Conservation (phyloP, 176 grass and related monocot genomes). For the Carex parvula region DNA sequence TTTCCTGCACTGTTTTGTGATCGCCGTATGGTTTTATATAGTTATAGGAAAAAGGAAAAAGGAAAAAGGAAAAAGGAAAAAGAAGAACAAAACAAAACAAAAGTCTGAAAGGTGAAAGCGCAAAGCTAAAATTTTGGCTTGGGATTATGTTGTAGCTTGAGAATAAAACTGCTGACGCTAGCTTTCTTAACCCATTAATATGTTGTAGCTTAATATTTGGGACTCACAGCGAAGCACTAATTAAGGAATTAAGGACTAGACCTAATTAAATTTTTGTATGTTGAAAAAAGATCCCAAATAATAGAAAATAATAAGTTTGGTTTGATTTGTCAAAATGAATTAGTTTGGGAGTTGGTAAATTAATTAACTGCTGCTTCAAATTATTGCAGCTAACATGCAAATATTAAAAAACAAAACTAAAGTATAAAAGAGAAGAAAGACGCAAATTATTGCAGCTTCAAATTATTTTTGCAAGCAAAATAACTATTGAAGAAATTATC, state of each 20-base stretch:
- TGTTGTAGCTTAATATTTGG: neutral
- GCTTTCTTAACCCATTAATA: neutral
- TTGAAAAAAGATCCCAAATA: neutral
- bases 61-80: neutral
- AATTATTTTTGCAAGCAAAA: neutral
- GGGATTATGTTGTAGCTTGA: neutral
- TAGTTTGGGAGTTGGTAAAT: neutral
- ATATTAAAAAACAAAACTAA: neutral
- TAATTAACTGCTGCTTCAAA: neutral
- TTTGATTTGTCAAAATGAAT: neutral
- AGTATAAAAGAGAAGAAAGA: neutral
- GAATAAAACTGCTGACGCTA: neutral
- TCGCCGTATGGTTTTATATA: neutral
- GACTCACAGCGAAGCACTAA: neutral
- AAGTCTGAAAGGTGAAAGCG: neutral
- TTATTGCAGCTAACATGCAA: neutral
- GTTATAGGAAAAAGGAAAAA: neutral
- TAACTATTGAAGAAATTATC: neutral
- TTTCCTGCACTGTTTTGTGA: neutral
- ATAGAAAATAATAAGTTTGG: neutral
- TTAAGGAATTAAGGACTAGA: neutral
- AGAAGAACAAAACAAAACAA: no score
- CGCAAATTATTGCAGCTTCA: neutral
- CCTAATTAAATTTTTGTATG: neutral
- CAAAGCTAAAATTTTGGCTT: neutral